Evolutionary conservation across 768 basidiomycete species (phyloP).

Genomic region (Pleurotus giganteus): DNA sequence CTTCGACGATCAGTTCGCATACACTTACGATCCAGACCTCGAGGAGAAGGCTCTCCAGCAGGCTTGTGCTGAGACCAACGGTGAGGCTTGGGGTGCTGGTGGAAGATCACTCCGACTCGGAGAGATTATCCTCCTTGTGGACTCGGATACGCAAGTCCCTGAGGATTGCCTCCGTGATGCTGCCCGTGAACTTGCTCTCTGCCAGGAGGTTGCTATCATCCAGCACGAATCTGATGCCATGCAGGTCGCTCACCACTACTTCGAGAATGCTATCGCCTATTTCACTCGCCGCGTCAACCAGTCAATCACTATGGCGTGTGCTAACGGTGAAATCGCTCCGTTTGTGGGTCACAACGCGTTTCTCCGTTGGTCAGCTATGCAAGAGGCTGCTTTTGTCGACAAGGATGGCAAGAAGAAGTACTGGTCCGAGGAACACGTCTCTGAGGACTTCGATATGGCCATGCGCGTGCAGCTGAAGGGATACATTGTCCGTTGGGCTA

Average conservation of each 20-base stretch:
- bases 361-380: slow-evolving; percentile 82
- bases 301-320: slow-evolving; percentile 73
- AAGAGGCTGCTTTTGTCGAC: slow-evolving; percentile 79
- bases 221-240: slow-evolving; percentile 90
- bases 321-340: slow-evolving; percentile 80
- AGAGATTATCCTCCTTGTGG: slow-evolving; percentile 78
- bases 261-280: slow-evolving; percentile 87
- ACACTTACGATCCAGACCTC: slow-evolving; percentile 39
- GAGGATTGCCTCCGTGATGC: slow-evolving; percentile 91
- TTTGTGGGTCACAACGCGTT: slow-evolving; percentile 90
- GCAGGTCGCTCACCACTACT: slow-evolving; percentile 87
- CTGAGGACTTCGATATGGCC: slow-evolving; percentile 81
- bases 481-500: slow-evolving; percentile 79
- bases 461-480: slow-evolving; percentile 65
- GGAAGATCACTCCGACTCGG: slow-evolving; percentile 74
- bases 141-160: slow-evolving; percentile 76
- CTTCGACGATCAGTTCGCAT: slow-evolving; percentile 38
- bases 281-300: slow-evolving; percentile 89
- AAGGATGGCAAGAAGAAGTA: slow-evolving; percentile 63
- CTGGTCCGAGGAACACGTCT: slow-evolving; percentile 76
- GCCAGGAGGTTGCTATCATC: slow-evolving; percentile 81
- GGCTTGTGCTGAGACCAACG: slow-evolving; percentile 69
- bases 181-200: slow-evolving; percentile 77
- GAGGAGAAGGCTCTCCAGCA: slow-evolving; percentile 73
- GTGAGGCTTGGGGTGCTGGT: slow-evolving; percentile 74